phyloP scores from a whole-genome alignment of 495 filamentous ascomycete genomes.

The Hyaloscypha hepaticicola region DNA sequence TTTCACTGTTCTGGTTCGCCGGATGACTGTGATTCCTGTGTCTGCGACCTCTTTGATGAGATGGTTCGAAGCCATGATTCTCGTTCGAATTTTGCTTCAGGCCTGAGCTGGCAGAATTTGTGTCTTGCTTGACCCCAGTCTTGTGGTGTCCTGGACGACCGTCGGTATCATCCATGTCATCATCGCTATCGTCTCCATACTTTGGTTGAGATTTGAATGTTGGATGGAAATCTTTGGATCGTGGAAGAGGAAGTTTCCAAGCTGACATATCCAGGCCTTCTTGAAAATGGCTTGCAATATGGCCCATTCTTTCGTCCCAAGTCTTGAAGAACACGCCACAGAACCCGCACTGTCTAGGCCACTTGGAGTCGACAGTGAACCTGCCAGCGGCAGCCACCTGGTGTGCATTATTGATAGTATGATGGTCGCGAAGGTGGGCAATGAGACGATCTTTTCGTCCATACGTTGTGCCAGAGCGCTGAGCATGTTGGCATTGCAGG shows the following conservation, averaged over 20 bases:
- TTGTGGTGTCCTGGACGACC: not conserved
- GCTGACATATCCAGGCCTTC: not conserved
- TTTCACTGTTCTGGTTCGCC: not conserved
- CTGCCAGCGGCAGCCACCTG: not conserved
- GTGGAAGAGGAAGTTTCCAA: not conserved
- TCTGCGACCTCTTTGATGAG: not conserved
- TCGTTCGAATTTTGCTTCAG: not conserved
- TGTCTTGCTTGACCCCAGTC: not conserved
- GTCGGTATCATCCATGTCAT: conserved; percentile 1
- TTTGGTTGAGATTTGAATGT: not conserved
- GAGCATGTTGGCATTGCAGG: conserved; percentile 6
- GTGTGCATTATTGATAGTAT: not conserved
- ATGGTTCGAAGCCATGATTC: not conserved
- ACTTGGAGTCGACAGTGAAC: conserved; percentile 1
- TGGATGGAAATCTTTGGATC: not conserved
- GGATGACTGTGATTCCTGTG: not conserved
- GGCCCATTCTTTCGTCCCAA: conserved; percentile 19
- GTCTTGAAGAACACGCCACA: conserved; percentile 10
- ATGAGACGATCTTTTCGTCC: conserved; percentile 4
- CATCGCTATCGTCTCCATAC: not conserved
- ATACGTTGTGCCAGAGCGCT: not conserved
- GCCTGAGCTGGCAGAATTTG: not conserved
- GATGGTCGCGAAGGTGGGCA: conserved; percentile 14
- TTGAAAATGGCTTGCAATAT: conserved; percentile 8
- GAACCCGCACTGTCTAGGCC: conserved; percentile 15